Base-by-base conservation (phyloP, 495 filamentous ascomycete genomes). In the Lophiotrema nucula region DNA sequence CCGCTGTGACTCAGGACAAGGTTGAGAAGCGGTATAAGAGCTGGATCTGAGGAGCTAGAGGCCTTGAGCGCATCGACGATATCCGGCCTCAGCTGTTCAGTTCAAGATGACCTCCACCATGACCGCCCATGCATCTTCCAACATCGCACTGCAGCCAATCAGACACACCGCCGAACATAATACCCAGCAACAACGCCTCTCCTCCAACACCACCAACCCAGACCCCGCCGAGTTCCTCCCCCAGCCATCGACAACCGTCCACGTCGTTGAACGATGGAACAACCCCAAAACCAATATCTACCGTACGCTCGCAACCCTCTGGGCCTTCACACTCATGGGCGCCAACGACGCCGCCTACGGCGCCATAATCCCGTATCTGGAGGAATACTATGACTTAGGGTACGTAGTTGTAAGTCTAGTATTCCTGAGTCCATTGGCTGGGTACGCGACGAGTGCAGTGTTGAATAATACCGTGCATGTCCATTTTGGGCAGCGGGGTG, bases 341-440 rank as follows among this genome's bases (percentile, higher is more conserved):
- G 79, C 83, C 65, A 92, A 89, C 68, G 90, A 95, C 74, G 86
- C 84, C 15, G 85, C 86, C 0, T 86, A 85, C 57, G 89, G 89
- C 35, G 87, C 85, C 56, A 72, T 88, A 18, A 82, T 88, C 62
- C 85, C 74, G 48, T 56, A 85, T 76, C 72, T 85, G 8, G 80
- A 83, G 71, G 60, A 65, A 47, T 81, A 83, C 69, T 84, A 84
- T 61, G 31, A 77, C 23, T 69, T 85, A 0, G 70, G 69, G 41
- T 84, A 85, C 68, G 78, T 75, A 2, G 66, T 83, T 10, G 77
- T 83, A 16, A 82, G 83, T 1, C 75, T 85, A 3, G 69, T 84
- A 51, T 85, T 85, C 66, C 74, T 85, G 26, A 80, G 80, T 6
- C 81, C 82, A 0, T 70, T 85, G 24, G 74, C 74, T 10, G 83